Evolutionary conservation across 129 eudicot species (phyloP).

Genomic region (Flaveria trinervia): DNA sequence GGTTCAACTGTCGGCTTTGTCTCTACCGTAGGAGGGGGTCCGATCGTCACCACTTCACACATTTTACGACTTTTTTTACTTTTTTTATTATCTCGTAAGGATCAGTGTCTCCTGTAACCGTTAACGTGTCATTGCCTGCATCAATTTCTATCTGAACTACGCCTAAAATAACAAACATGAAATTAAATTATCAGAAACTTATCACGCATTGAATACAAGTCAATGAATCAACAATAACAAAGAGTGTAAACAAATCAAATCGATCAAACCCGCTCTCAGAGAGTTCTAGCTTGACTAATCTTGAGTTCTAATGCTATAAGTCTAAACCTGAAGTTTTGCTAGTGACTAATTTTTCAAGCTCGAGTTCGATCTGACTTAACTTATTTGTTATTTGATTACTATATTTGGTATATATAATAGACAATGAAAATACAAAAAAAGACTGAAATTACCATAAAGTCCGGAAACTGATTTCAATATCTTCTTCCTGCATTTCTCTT

Average conservation of each 20-base stretch:
- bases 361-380: too few species aligned
- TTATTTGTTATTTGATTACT: too few species aligned
- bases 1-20: not conserved
- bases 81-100: constrained; percentile 49
- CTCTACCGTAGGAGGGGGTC: constrained; percentile 47
- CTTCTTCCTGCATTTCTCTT: constrained; percentile 64
- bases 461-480: constrained; percentile 55
- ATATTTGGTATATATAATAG: too few species aligned
- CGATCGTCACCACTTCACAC: constrained; percentile 55
- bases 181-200: too few species aligned
- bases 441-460: constrained; percentile 44
- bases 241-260: too few species aligned
- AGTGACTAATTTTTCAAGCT: too few species aligned
- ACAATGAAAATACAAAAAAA: not conserved
- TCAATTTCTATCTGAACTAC: constrained; percentile 68
- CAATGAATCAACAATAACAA: too few species aligned
- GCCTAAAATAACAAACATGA: constrained; percentile 35
- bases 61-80: constrained; percentile 52
- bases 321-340: too few species aligned
- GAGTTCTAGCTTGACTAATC: too few species aligned
- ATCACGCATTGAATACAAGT: too few species aligned
- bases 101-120: constrained; percentile 65
- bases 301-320: too few species aligned
- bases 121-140: constrained; percentile 52
- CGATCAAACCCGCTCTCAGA: too few species aligned